Evolutionary conservation across 208 protist species (phyloP).

Genomic region (Trypanosoma platydactyli): DNA sequence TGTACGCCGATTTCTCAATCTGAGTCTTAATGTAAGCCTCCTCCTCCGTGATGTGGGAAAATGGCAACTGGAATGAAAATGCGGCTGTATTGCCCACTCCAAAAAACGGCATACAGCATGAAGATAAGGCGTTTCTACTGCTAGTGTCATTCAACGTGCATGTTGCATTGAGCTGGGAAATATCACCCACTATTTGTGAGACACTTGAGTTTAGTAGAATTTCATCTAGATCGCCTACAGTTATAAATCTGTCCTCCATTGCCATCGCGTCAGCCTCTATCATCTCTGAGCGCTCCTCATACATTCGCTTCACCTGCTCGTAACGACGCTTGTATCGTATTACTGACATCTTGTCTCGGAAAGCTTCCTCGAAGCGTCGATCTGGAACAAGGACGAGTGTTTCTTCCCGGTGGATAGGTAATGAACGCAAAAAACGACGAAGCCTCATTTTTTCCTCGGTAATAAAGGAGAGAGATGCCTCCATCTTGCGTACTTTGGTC

Average conservation of each 20-base stretch:
- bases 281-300: slow-evolving; percentile 35
- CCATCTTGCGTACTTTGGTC: slow-evolving; percentile 22
- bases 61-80: slow-evolving; percentile 32
- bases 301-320: slow-evolving; percentile 18
- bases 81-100: background rate
- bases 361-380: slow-evolving; percentile 74
- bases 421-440: slow-evolving; percentile 44
- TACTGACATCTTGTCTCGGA: slow-evolving; percentile 69
- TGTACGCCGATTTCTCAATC: slow-evolving; percentile 42
- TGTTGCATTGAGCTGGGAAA: background rate
- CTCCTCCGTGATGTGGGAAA: slow-evolving; percentile 41
- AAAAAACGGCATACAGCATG: background rate
- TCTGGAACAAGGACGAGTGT: slow-evolving; percentile 51
- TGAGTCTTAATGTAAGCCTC: slow-evolving; percentile 47
- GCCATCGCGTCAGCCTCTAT: slow-evolving; percentile 47
- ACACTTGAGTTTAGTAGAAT: slow-evolving; percentile 14
- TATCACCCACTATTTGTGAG: background rate
- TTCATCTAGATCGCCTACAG: no score
- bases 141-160: background rate
- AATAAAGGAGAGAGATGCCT: slow-evolving; percentile 25
- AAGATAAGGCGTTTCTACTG: slow-evolving; percentile 1
- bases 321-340: slow-evolving; percentile 44
- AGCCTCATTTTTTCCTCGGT: slow-evolving; percentile 54
- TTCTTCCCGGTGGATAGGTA: slow-evolving; percentile 19
- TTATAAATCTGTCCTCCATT: slow-evolving; percentile 32